Evolutionary conservation across 2,329 filamentous ascomycete species (phyloP).

Genomic region (Nannizziopsis barbatae): DNA sequence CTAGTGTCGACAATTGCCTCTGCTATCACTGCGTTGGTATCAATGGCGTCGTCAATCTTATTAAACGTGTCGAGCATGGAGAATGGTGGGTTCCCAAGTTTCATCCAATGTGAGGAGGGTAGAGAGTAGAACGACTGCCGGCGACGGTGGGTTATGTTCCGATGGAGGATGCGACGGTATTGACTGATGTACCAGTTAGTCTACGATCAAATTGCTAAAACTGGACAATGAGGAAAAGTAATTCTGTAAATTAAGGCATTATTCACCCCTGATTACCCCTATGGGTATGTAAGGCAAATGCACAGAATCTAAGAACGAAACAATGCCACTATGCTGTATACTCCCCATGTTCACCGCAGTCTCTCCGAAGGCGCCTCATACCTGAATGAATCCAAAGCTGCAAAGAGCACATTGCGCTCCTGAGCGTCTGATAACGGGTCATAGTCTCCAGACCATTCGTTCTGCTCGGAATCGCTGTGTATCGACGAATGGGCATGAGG

Average conservation of each 20-base stretch:
- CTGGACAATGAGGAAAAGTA: background rate
- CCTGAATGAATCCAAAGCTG: constrained; percentile 80
- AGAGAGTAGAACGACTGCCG: constrained; percentile 89
- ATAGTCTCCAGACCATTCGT: constrained; percentile 51
- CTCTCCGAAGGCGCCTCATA: constrained; percentile 37
- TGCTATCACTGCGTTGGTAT: constrained; percentile 73
- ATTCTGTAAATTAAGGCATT: background rate
- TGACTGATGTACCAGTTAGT: constrained; percentile 44
- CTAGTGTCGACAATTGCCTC: constrained; percentile 63
- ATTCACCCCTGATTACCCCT: background rate
- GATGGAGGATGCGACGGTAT: constrained; percentile 74
- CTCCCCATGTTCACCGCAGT: constrained; percentile 17
- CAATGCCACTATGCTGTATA: background rate
- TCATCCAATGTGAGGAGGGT: constrained; percentile 68
- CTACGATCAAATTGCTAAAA: background rate
- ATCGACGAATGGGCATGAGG: too few species aligned
- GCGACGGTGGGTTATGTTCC: constrained; percentile 80
- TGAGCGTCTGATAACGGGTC: constrained; percentile 62
- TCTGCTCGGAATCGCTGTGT: constrained; percentile 5
- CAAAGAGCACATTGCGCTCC: constrained; percentile 68
- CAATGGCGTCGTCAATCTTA: constrained; percentile 75
- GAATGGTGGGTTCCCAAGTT: constrained; percentile 72
- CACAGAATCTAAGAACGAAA: background rate
- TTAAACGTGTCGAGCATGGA: constrained; percentile 68
- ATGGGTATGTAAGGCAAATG: background rate